Evolutionary conservation across 306 rosid species (phyloP).

Genomic region (Malus sieversii): DNA sequence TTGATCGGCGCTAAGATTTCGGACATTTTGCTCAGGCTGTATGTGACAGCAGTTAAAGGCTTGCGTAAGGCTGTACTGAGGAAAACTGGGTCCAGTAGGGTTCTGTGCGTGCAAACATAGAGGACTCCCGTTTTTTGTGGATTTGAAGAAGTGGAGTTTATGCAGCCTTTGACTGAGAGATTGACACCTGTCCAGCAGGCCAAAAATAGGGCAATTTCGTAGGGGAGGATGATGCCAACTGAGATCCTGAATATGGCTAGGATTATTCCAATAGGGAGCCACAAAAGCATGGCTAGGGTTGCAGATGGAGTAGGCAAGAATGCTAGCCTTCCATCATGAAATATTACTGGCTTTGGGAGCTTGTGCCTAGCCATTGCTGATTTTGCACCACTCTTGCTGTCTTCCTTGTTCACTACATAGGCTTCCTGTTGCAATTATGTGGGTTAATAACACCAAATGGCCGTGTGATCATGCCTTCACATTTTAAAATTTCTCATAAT

Average conservation of each 20-base stretch:
- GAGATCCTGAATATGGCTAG: constrained; percentile 61
- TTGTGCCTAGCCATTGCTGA: constrained; percentile 41
- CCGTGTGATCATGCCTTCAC: too few relatives aligned
- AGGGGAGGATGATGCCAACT: constrained; percentile 56
- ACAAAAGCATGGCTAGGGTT: constrained; percentile 61
- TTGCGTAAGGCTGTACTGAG: constrained; percentile 40
- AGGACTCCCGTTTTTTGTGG: constrained; percentile 41
- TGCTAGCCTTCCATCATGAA: constrained; percentile 89
- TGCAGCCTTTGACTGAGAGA: constrained; percentile 23
- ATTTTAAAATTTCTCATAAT: too few relatives aligned
- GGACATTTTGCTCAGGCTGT: constrained; percentile 60
- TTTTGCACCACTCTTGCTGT: constrained; percentile 11
- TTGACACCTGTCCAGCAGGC: constrained; percentile 43
- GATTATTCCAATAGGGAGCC: constrained; percentile 64
- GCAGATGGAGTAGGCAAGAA: constrained; percentile 81
- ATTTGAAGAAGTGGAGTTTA: background rate
- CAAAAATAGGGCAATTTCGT: constrained; percentile 24
- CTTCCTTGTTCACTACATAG: constrained; percentile 55
- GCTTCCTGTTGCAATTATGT: constrained; percentile 47
- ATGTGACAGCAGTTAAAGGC: constrained; percentile 67
- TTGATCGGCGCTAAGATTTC: constrained; percentile 53
- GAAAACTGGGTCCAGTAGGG: constrained; percentile 72
- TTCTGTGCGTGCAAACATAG: constrained; percentile 69
- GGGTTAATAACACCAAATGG: background rate
- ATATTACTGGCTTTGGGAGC: constrained; percentile 73